Percentiles rank a stretch among this genome's conserved stretches.
Conservation (phyloP, 257 asterid genomes). For the Nicotiana benthamiana region DNA sequence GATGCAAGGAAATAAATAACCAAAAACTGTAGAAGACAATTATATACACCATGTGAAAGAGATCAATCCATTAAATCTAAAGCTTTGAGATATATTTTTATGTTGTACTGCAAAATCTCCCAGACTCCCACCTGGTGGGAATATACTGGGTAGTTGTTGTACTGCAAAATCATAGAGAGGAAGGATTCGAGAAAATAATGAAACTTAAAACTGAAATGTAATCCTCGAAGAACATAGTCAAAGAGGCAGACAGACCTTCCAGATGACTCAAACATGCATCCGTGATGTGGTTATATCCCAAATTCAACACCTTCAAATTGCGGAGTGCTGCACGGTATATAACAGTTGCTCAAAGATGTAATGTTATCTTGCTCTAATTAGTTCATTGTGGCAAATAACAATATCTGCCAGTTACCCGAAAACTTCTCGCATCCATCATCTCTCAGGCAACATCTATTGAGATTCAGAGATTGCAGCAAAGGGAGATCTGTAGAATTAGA, state of each 20-base stretch:
- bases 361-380: neutral
- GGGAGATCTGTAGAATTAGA: neutral
- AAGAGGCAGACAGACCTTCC: neutral
- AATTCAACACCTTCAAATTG: constrained; percentile 7
- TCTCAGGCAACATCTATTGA: neutral
- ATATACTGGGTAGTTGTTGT: no score
- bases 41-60: neutral
- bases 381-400: neutral
- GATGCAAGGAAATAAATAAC: neutral
- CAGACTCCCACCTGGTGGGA: no score
- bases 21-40: neutral
- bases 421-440: constrained; percentile 7
- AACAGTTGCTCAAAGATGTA: neutral
- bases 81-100: neutral
- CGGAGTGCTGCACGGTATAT: neutral
- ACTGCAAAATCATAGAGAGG: neutral
- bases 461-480: neutral
- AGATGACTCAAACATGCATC: constrained; percentile 6
- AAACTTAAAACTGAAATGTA: neutral
- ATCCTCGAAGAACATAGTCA: neutral
- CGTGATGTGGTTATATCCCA: constrained; percentile 7
- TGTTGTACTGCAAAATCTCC: no score
- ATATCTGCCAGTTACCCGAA: neutral
- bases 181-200: no score
- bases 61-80: no score